Percentiles rank a stretch among this genome's conserved stretches.
These are phyloP conservation scores for Cornus kousa DNA, from an alignment of 148 eudicot species.

Conservation along the genomic window DNA sequence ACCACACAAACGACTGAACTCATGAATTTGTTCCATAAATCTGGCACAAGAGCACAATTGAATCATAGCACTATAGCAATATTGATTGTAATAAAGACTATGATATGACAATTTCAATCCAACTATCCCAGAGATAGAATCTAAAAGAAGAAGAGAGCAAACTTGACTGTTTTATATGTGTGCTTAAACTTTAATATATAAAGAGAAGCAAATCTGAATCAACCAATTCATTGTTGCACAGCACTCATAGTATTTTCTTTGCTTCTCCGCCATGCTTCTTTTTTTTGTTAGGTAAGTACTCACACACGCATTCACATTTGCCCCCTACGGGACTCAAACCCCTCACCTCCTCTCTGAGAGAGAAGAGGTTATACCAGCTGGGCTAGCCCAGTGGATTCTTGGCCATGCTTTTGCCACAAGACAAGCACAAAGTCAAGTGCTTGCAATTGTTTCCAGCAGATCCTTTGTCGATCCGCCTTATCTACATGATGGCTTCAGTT, in stretches of 20 bases:
- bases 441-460: conserved; percentile 48
- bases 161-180: background rate
- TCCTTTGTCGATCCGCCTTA: conserved; percentile 62
- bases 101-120: too few relatives aligned
- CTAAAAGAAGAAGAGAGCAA: too few relatives aligned
- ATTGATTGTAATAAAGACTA: background rate
- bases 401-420: conserved; percentile 75
- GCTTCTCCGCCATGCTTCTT: conserved; percentile 64
- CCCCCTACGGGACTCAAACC: too few relatives aligned
- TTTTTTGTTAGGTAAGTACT: too few relatives aligned
- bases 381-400: conserved; percentile 20
- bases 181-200: background rate
- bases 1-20: too few relatives aligned
- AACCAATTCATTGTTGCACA: conserved; percentile 64
- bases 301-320: too few relatives aligned
- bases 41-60: background rate
- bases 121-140: background rate
- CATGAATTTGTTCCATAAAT: background rate
- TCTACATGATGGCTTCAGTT: conserved; percentile 61
- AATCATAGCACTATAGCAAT: background rate
- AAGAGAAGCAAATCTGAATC: conserved; percentile 46
- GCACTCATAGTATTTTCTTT: conserved; percentile 64
- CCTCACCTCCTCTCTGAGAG: too few relatives aligned
- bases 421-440: conserved; percentile 81
- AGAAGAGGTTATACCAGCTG: too few relatives aligned